Conservation (phyloP, 1,284 basidiomycete species). For the Rhodotorula sp. region DNA sequence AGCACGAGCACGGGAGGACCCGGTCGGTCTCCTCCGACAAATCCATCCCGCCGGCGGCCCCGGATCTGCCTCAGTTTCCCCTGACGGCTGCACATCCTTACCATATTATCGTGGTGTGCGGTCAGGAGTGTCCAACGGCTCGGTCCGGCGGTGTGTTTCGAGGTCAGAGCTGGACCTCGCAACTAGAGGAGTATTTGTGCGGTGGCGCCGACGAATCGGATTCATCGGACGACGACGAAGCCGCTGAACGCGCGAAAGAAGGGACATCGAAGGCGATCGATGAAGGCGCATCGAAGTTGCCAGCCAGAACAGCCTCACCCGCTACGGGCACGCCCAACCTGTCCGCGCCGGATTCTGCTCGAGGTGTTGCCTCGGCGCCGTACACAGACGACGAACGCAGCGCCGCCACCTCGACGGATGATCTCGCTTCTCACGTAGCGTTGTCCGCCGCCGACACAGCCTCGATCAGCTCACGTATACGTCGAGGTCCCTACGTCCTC, state of each 20-base stretch:
- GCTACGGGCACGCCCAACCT: no score
- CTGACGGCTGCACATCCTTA: conserved; percentile 37
- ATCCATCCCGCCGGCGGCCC: conserved; percentile 11
- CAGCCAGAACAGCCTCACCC: not conserved
- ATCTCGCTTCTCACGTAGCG: not conserved
- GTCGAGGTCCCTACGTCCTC: conserved; percentile 65
- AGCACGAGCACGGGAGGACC: conserved; percentile 1
- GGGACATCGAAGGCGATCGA: not conserved
- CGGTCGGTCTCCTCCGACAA: conserved; percentile 3
- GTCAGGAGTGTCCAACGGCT: conserved; percentile 40
- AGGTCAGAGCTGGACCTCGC: conserved; percentile 47
- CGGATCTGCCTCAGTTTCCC: conserved; percentile 15
- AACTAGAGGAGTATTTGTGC: conserved; percentile 51
- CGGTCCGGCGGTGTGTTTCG: conserved; percentile 1
- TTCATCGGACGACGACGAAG: conserved; percentile 2
- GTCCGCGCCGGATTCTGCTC: not conserved
- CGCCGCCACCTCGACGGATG: not conserved
- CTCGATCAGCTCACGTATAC: not conserved
- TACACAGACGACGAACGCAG: not conserved
- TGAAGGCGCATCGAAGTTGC: not conserved
- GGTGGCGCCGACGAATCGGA: conserved; percentile 34
- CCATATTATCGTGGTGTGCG: conserved; percentile 43
- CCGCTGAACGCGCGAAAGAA: not conserved
- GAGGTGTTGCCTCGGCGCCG: not conserved
- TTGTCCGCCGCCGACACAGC: not conserved